Conservation (phyloP, 2,329 filamentous ascomycete species). For the Aplosporella prunicola region DNA sequence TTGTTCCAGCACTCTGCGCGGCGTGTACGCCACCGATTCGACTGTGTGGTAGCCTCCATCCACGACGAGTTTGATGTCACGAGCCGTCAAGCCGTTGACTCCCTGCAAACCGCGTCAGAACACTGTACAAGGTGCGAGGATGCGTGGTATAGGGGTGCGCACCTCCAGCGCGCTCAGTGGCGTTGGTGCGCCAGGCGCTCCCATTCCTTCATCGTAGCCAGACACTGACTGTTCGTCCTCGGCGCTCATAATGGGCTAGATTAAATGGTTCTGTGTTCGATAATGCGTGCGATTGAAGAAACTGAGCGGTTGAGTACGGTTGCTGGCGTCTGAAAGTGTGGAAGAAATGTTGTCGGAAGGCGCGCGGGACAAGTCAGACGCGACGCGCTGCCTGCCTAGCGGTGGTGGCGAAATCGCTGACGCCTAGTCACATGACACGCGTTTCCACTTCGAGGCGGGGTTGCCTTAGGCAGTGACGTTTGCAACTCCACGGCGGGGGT, state of each 20-base stretch:
- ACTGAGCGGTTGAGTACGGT: too few species aligned
- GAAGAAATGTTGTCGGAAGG: not conserved
- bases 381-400: too few species aligned
- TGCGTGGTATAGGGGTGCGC: conserved; percentile 20
- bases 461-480: too few species aligned
- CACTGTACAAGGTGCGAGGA: not conserved
- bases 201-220: conserved; percentile 59
- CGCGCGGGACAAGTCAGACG: conserved; percentile 1
- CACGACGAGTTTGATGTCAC: conserved; percentile 86
- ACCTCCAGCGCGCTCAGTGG: conserved; percentile 81
- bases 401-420: too few species aligned
- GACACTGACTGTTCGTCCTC: conserved; percentile 53
- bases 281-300: too few species aligned
- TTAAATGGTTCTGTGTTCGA: too few species aligned
- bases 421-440: too few species aligned
- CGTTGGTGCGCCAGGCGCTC: conserved; percentile 87
- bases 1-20: conserved; percentile 70
- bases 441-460: too few species aligned
- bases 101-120: conserved; percentile 49
- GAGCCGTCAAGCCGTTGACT: conserved; percentile 77
- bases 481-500: too few species aligned
- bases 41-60: conserved; percentile 94
- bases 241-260: conserved; percentile 41
- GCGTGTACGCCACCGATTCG: conserved; percentile 72
- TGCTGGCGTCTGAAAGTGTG: too few species aligned